Evolutionary conservation across 371 early-diverging fungal species (phyloP).

Genomic region (Haplosporangium sp.): DNA sequence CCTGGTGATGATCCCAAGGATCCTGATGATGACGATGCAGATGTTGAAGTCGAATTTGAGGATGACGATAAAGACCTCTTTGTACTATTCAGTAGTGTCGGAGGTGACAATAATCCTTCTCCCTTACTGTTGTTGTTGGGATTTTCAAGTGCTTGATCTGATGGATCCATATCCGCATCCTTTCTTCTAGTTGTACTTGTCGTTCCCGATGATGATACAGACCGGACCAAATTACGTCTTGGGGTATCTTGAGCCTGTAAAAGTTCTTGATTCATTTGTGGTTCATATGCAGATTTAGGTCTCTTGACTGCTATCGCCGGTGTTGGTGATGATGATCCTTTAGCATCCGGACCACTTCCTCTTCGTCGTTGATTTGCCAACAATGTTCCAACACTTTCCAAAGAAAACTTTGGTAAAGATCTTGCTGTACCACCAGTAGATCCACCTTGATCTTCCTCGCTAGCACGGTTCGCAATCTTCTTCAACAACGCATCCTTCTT

Average conservation of each 20-base stretch:
- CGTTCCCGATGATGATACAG: slow-evolving; percentile 3
- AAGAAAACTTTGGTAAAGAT: slow-evolving; percentile 14
- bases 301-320: neutral
- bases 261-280: neutral
- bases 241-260: neutral
- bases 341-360: slow-evolving; percentile 8
- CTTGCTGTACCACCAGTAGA: neutral
- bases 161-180: slow-evolving; percentile 20
- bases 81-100: too few species aligned
- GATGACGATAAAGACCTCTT: neutral
- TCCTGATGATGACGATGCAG: slow-evolving; percentile 9
- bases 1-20: too few species aligned
- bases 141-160: slow-evolving; percentile 28
- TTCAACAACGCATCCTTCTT: slow-evolving; percentile 40
- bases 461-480: slow-evolving; percentile 24
- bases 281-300: neutral
- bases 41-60: neutral
- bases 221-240: slow-evolving; percentile 11
- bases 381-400: slow-evolving; percentile 12
- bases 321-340: neutral
- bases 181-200: neutral
- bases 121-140: neutral
- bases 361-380: slow-evolving; percentile 1
- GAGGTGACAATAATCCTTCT: too few species aligned
- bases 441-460: slow-evolving; percentile 6